Conservation (phyloP, 2,329 filamentous ascomycete species). For the Pseudocercospora crystallina region DNA sequence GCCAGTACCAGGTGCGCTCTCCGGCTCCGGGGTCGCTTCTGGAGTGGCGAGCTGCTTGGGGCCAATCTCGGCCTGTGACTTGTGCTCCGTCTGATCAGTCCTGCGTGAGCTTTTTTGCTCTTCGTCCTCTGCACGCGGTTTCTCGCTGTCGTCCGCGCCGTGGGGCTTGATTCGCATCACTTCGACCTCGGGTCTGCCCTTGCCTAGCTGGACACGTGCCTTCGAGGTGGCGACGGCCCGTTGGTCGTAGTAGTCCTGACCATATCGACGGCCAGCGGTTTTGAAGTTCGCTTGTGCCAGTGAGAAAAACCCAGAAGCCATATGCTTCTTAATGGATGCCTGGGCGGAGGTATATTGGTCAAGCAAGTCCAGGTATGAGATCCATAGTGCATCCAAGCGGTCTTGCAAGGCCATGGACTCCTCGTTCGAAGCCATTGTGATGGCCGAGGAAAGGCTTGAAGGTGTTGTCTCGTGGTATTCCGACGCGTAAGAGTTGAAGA, state of each 20-base stretch:
- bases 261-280: conserved; percentile 60
- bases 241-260: conserved; percentile 69
- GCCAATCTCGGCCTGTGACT: neutral
- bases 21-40: conserved; percentile 46
- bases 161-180: neutral
- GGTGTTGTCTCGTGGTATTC: no score
- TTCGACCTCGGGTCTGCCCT: no score
- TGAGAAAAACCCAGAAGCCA: conserved; percentile 52
- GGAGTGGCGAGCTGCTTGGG: conserved; percentile 26
- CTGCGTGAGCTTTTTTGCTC: neutral
- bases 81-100: neutral
- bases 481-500: no score
- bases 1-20: conserved; percentile 6
- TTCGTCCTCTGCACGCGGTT: neutral
- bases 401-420: no score
- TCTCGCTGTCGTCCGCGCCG: neutral
- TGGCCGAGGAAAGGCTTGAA: no score
- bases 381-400: conserved; percentile 62
- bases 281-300: conserved; percentile 76
- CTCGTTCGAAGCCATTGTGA: no score
- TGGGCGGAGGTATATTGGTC: conserved; percentile 66
- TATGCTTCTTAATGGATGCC: conserved; percentile 52
- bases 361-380: conserved; percentile 64
- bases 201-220: no score
- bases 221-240: conserved; percentile 38